These are phyloP conservation scores for Funneliformis caledonium DNA, from an alignment of 371 early-diverging fungal genomes.

Conservation along the genomic window DNA sequence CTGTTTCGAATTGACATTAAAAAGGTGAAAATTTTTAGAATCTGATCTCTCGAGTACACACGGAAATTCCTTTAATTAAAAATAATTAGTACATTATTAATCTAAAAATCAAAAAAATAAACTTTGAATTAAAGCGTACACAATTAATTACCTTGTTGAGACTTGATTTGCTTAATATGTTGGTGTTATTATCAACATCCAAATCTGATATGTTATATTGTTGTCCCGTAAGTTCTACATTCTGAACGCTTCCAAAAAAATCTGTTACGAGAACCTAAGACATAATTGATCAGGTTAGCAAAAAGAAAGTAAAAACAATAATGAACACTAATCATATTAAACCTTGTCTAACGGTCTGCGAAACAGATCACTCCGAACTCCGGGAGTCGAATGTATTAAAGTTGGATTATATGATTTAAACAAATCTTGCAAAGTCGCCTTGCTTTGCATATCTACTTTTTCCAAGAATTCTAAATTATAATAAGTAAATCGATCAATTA, in stretches of 20 bases:
- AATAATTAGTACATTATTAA: background rate
- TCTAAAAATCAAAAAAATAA: background rate
- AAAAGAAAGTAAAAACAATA: background rate
- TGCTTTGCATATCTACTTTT: constrained; percentile 77
- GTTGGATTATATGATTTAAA: constrained; percentile 54
- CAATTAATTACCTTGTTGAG: constrained; percentile 5
- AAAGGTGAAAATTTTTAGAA: constrained; percentile 30
- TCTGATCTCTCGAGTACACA: background rate
- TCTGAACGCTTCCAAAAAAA: constrained; percentile 94
- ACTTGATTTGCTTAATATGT: background rate
- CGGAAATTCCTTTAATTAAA: background rate
- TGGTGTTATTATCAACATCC: background rate
- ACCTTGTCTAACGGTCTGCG: constrained; percentile 71
- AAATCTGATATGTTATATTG: constrained; percentile 40
- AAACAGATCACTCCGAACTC: constrained; percentile 84
- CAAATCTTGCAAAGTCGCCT: constrained; percentile 73
- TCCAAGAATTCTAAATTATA: constrained; percentile 91
- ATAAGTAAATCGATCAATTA: constrained; percentile 96
- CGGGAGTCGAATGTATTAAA: constrained; percentile 81
- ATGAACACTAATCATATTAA: background rate
- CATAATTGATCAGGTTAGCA: constrained; percentile 2
- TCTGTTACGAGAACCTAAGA: constrained; percentile 81
- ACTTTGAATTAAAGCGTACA: background rate
- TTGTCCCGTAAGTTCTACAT: constrained; percentile 74
- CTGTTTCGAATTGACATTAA: constrained; percentile 15